Conservation (phyloP, 1,284 basidiomycete genomes). For the Sutorius eximius region DNA sequence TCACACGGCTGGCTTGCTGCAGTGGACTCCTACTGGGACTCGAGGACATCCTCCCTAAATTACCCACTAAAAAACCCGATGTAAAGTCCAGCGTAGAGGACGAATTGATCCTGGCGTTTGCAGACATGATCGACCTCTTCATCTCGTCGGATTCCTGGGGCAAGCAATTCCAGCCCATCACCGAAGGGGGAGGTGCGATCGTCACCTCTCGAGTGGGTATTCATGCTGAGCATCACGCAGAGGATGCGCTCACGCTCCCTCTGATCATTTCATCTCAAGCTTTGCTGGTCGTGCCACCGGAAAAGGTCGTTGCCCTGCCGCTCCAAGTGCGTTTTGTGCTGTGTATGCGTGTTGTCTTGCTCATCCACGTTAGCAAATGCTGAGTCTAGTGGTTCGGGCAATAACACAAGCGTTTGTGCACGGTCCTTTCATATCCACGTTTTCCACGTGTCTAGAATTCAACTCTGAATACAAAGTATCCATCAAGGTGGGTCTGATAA, state of each 20-base stretch:
- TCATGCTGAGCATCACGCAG: constrained; percentile 14
- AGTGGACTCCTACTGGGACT: constrained; percentile 65
- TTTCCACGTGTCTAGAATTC: constrained; percentile 34
- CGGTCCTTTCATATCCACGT: constrained; percentile 49
- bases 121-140: constrained; percentile 69
- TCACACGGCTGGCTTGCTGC: constrained; percentile 58
- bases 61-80: constrained; percentile 21
- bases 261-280: constrained; percentile 58
- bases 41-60: constrained; percentile 44
- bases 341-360: background rate
- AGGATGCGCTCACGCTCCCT: constrained; percentile 37
- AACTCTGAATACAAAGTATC: constrained; percentile 34
- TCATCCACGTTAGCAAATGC: constrained; percentile 35
- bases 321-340: constrained; percentile 39
- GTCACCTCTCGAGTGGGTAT: constrained; percentile 15
- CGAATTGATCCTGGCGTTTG: constrained; percentile 63
- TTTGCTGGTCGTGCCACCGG: constrained; percentile 50
- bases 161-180: constrained; percentile 57
- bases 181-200: constrained; percentile 37
- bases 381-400: constrained; percentile 46
- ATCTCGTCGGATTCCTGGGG: constrained; percentile 54
- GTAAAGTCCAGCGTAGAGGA: constrained; percentile 53
- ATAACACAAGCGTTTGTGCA: constrained; percentile 51
- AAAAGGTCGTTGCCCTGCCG: constrained; percentile 58
- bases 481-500: constrained; percentile 33